phyloP scores from a whole-genome alignment of 129 eudicot species.

The Daucus carota region DNA sequence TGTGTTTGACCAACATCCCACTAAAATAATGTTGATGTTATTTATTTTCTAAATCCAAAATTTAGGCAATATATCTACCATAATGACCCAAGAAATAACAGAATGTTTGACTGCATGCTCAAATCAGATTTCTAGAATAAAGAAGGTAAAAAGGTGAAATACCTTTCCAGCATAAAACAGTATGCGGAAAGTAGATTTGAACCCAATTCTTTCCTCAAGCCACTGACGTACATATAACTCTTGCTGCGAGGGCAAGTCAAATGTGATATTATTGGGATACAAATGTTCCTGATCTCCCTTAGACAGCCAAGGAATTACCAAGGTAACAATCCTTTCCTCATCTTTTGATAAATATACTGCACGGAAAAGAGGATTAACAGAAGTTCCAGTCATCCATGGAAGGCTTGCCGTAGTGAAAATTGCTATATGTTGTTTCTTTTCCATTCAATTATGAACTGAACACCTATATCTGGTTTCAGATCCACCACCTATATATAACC shows the following conservation, averaged over 20 bases:
- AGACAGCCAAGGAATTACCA: constrained; percentile 89
- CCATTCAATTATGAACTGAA: constrained; percentile 47
- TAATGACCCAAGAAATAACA: neutral
- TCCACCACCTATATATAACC: neutral
- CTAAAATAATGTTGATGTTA: neutral
- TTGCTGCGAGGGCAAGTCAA: constrained; percentile 53
- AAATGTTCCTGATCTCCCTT: constrained; percentile 61
- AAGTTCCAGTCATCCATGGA: constrained; percentile 97
- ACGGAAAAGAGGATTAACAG: constrained; percentile 93
- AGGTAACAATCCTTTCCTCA: constrained; percentile 54
- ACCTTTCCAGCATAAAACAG: constrained; percentile 86
- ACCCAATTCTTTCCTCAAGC: constrained; percentile 74
- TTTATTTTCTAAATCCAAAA: neutral
- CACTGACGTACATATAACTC: constrained; percentile 74
- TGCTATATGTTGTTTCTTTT: constrained; percentile 70
- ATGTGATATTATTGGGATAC: constrained; percentile 63
- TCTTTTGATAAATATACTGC: constrained; percentile 88
- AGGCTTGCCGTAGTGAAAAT: constrained; percentile 97
- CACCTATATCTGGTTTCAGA: constrained; percentile 17
- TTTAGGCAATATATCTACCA: neutral
- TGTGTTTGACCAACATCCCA: neutral
- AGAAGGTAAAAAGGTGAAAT: neutral
- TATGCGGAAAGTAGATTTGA: constrained; percentile 45
- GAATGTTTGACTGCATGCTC: neutral
- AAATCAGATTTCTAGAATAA: neutral